phyloP scores from a whole-genome alignment of 1,139 yeast genomes.

The Debaryomyces coudertii region DNA sequence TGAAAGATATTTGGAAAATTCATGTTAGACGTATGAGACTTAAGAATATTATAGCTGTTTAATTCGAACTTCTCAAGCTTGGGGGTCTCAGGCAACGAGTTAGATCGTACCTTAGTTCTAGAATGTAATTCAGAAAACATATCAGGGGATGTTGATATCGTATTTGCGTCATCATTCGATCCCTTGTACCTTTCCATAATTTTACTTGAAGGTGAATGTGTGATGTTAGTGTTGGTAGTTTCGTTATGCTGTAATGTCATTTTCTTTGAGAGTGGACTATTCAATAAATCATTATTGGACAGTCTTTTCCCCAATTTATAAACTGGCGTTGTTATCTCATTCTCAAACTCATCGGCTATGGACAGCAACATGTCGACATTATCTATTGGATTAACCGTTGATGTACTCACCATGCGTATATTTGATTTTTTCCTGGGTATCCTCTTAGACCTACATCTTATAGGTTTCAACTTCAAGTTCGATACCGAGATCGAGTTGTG shows the following conservation, averaged over 20 bases:
- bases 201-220: slow-evolving; percentile 1
- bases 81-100: slow-evolving; percentile 28
- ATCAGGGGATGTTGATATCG: slow-evolving; percentile 21
- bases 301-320: neutral
- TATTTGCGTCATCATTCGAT: slow-evolving; percentile 7
- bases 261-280: neutral
- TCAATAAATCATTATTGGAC: neutral
- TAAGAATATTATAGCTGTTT: neutral
- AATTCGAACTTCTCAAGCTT: slow-evolving; percentile 5
- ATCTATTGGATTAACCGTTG: slow-evolving; percentile 42
- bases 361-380: slow-evolving; percentile 14
- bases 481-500: slow-evolving; percentile 36
- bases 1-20: slow-evolving; percentile 14
- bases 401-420: slow-evolving; percentile 43
- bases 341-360: neutral
- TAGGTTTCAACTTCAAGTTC: slow-evolving; percentile 44
- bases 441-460: slow-evolving; percentile 37
- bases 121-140: slow-evolving; percentile 5
- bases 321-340: neutral
- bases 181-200: neutral
- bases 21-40: slow-evolving; percentile 7
- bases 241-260: neutral
- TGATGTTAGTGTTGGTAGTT: neutral
- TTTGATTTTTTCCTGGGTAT: slow-evolving; percentile 46
- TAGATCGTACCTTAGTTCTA: slow-evolving; percentile 19